phyloP scores from a whole-genome alignment of 495 filamentous ascomycete species.

The Tuber brumale region DNA sequence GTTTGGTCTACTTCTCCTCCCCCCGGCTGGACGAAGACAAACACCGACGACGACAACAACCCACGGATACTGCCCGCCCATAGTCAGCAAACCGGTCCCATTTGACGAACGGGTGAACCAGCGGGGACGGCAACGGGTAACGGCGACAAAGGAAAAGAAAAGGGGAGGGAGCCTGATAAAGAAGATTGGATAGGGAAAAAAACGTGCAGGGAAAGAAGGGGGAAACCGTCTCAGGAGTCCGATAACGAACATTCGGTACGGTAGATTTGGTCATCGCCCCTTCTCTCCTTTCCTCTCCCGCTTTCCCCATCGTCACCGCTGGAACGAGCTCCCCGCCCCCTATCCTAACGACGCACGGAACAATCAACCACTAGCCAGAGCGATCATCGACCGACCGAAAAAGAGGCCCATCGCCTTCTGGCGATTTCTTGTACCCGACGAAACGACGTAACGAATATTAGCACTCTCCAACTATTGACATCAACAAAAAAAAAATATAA shows the following conservation, averaged over 20 bases:
- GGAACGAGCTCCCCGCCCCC: not conserved
- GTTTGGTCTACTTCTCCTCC: not conserved
- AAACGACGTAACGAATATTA: constrained; percentile 31
- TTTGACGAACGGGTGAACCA: not conserved
- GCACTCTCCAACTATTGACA: constrained; percentile 32
- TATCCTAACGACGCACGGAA: constrained; percentile 11
- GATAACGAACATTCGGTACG: not conserved
- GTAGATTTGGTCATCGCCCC: not conserved
- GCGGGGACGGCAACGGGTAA: constrained; percentile 6
- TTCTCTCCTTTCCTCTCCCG: not conserved
- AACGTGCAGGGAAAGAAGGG: not conserved
- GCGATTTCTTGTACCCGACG: constrained; percentile 18
- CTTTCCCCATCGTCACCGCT: not conserved
- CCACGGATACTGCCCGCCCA: constrained; percentile 1
- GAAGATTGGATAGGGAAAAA: not conserved
- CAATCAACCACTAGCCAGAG: constrained; percentile 1
- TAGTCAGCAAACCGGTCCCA: not conserved
- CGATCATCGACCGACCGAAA: constrained; percentile 9
- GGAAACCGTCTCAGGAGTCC: not conserved
- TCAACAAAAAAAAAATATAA: constrained; percentile 21
- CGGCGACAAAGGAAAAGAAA: constrained; percentile 6
- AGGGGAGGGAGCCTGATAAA: constrained; percentile 18
- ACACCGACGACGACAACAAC: constrained; percentile 14
- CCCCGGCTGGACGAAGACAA: constrained; percentile 15
- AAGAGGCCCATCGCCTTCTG: constrained; percentile 7